A percentile compares a stretch with the other conserved stretches of the same genome.
phyloP scores from a whole-genome alignment of 305 asterid genomes.

The Rubia balearica region DNA sequence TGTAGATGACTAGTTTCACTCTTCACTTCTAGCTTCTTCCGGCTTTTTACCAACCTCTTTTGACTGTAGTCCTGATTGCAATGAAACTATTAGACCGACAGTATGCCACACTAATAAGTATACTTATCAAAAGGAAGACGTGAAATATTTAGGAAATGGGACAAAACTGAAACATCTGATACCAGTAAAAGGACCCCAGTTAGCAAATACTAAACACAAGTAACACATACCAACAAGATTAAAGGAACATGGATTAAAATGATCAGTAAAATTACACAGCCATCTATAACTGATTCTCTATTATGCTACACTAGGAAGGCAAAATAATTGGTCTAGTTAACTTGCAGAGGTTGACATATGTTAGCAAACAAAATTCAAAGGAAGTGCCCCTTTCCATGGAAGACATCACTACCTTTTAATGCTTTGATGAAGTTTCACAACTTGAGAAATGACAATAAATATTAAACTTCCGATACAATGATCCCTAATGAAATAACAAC shows the following conservation, averaged over 20 bases:
- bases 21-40: conserved; percentile 37
- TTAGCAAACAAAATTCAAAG: neutral
- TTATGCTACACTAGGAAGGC: neutral
- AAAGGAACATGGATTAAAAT: neutral
- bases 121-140: neutral
- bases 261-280: neutral
- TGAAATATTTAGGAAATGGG: neutral
- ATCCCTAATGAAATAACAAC: neutral
- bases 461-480: neutral
- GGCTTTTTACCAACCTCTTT: conserved; percentile 40
- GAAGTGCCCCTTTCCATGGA: neutral
- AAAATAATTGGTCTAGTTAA: neutral
- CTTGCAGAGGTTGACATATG: neutral
- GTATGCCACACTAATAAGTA: conserved; percentile 35
- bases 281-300: neutral
- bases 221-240: neutral
- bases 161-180: neutral
- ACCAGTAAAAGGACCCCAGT: neutral
- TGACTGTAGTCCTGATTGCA: conserved; percentile 45
- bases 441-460: neutral
- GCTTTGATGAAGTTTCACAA: neutral
- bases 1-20: conserved; percentile 33
- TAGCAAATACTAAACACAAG: neutral
- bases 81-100: conserved; percentile 49
- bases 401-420: neutral